Evolutionary conservation across 106 monocot genomes (phyloP), one percentile per base, ranked within the genome.

Genomic region (Apostasia shenzhenica): DNA sequence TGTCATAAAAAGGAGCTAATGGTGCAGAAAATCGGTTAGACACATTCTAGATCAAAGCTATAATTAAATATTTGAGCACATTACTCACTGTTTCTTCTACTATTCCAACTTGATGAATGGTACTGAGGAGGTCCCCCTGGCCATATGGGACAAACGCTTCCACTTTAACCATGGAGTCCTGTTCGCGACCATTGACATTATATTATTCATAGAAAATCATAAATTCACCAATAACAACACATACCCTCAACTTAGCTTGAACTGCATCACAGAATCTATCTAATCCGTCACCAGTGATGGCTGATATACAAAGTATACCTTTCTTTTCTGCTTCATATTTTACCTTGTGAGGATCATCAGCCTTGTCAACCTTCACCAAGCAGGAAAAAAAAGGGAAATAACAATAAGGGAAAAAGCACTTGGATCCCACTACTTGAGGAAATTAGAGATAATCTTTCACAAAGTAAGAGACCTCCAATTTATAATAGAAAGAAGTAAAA

Each of bases 121-220:
- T 79, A 63, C 76, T 97, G n/a, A 97, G 89, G 63, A 97, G 80
- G 11, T 92, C 92, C 4, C 89, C 86, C 72, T 92, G 86, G 67
- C 86, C 86, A 75, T 92, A 97, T 8, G 95, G 92, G 69, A 97
- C 75, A 65, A 92, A 52, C 74, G 89, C 89, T 81, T 97, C 95
- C 45, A 97, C 82, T 4, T 58, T 79, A 51, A 92, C 84, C 82
- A 97, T 50, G 9, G 92, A 84, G 64, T 85, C 86, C 95, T 97
- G 78, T 67, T 52, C 51, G 70, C 26, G 8, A 61, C 5, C 14
- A 54, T 45, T 40, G 11, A 7, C 48, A 61, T 40, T 70, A 6
- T 57, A 67, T 55, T 5, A 63, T 41, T 54, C 5, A 4, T 58
- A 50, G 55, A 52, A 56, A 13, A 13, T 65, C 54, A 44, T 2